phyloP scores from a whole-genome alignment of 2,329 filamentous ascomycete genomes.

The Blastomyces parvus region DNA sequence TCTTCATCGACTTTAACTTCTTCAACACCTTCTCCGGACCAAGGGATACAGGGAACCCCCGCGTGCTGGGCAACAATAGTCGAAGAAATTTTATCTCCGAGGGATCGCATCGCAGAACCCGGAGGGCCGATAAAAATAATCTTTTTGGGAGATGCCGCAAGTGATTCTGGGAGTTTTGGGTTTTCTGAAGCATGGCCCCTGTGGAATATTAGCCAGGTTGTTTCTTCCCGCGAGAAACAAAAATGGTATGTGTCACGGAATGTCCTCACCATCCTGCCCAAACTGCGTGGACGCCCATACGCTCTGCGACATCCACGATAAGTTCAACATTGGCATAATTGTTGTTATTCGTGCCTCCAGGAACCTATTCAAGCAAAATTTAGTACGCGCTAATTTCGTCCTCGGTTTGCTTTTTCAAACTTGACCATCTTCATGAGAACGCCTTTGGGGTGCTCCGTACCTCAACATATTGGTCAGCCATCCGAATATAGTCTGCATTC shows the following conservation, averaged over 20 bases:
- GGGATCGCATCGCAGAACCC: constrained; percentile 94
- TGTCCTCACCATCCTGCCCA: constrained; percentile 88
- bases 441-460: constrained; percentile 29
- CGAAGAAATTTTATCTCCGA: constrained; percentile 98
- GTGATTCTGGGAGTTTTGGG: constrained; percentile 89
- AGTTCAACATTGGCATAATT: constrained; percentile 99
- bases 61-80: constrained; percentile 98
- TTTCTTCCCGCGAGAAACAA: background rate
- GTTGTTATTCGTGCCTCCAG: constrained; percentile 99
- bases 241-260: background rate
- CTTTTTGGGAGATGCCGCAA: constrained; percentile 94
- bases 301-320: constrained; percentile 96
- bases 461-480: constrained; percentile 99
- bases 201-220: constrained; percentile 13
- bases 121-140: constrained; percentile 98
- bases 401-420: background rate
- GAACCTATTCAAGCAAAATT: constrained; percentile 48
- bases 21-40: constrained; percentile 90
- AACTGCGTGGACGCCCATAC: constrained; percentile 95
- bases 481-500: constrained; percentile 98
- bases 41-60: constrained; percentile 93
- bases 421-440: background rate
- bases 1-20: constrained; percentile 66
- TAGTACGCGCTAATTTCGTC: constrained; percentile 2
- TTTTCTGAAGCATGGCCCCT: constrained; percentile 98